Base-by-base conservation (phyloP, 768 basidiomycete species). In the Tulasnella sp. region DNA sequence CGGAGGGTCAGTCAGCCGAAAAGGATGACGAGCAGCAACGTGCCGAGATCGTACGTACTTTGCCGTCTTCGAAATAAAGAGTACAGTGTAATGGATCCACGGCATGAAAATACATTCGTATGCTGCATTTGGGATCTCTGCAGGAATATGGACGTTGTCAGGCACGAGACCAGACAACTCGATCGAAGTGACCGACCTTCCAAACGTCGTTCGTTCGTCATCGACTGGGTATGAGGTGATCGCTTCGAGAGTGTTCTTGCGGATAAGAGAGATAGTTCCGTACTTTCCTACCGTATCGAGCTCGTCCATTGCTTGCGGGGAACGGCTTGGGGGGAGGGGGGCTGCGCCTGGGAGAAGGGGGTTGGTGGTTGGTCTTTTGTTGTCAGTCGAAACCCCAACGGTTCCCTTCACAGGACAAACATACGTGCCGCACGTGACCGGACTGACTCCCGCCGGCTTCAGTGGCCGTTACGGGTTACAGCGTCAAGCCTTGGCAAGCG, bases 161-260 rank as follows among this genome's bases (percentile, higher is more conserved):
- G 25, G 37, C 34, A 69, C 7, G 5, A 37, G 37, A 17, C 14
- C 11, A 14, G 40, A 40, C 52, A 22, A 25, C 19, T 29, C 29
- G 58, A n/a, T 22, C 17, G 2, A 3, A 36, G 31, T 64, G 58
- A 64, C 73, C 9, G 29, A 76, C 75, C 75, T 86, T 67, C 92
- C 91, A 82, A 93, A 89, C 0, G 91, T 90, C 71, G 92, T 84
- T 72, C 87, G 84, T 29, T 88, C 86, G 4, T 88, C 85, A 83
- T 93, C 91, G 79, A 93, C 89, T 4, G 91, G 91, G 78, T 90
- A 93, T 0, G 90, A 85, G 0, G 91, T 89, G 34, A 92, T 83
- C 11, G 87, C 83, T 0, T 83, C 82, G 72, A 85, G 82, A 0
- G 84, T 82, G 29, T 87, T 85, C 67, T 83, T 84, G 15, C 85